These are phyloP conservation scores for Podosphaera leucotricha DNA, from an alignment of 2,329 filamentous ascomycete species.

Conservation along the genomic window DNA sequence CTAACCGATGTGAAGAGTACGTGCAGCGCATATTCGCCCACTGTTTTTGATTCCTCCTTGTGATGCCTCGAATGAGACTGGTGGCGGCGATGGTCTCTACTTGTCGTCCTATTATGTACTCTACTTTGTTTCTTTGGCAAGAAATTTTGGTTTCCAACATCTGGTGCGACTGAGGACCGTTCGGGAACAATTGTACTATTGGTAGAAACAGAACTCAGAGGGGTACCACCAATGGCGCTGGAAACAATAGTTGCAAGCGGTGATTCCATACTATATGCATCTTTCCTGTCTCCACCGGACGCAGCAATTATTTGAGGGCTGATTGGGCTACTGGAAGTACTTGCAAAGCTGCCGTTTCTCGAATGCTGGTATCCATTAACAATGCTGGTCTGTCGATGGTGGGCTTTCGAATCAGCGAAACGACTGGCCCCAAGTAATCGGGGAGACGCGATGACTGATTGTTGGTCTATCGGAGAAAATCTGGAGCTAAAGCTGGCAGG, in stretches of 20 bases:
- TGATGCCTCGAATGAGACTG: slow-evolving; percentile 35
- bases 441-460: slow-evolving; percentile 10
- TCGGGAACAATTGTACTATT: slow-evolving; percentile 14
- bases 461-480: slow-evolving; percentile 8
- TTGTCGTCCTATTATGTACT: slow-evolving; percentile 43
- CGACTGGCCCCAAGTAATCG: slow-evolving; percentile 16
- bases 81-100: slow-evolving; percentile 50
- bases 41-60: slow-evolving; percentile 62
- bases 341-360: slow-evolving; percentile 68
- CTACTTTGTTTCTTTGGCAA: slow-evolving; percentile 32
- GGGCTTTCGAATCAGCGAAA: slow-evolving; percentile 30
- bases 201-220: slow-evolving; percentile 11
- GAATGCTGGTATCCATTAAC: slow-evolving; percentile 89
- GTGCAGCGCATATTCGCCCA: slow-evolving; percentile 93
- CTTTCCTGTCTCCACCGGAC: slow-evolving; percentile 21
- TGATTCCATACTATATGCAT: slow-evolving; percentile 14
- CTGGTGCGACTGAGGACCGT: slow-evolving; percentile 19
- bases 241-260: slow-evolving; percentile 10
- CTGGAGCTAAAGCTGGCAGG: slow-evolving; percentile 5
- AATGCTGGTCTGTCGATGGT: slow-evolving; percentile 91
- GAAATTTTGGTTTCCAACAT: slow-evolving; percentile 20
- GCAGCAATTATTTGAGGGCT: slow-evolving; percentile 69
- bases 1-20: slow-evolving; percentile 78
- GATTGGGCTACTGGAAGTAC: slow-evolving; percentile 59
- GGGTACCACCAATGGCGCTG: slow-evolving; percentile 8